Base-by-base conservation (phyloP, 1,284 basidiomycete genomes). In the Apiotrichum akiyoshidainum region DNA sequence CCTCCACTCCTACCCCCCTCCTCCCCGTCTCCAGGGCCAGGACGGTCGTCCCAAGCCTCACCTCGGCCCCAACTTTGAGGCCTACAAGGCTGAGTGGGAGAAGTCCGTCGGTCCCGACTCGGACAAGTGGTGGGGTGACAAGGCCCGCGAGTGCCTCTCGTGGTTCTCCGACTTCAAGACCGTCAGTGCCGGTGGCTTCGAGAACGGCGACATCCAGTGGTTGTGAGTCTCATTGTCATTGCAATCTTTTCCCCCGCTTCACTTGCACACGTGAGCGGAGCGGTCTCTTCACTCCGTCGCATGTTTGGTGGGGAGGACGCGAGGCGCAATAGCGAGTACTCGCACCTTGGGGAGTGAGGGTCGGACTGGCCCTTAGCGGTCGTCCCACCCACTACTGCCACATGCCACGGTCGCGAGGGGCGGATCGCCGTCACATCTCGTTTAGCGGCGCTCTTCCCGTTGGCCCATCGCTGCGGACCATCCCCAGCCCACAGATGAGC, bases 161-260 rank as follows among this genome's bases (percentile, higher is more conserved):
- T 99, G 95, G 94, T 87, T 93, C 75, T 84, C 87, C 35, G 90
- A 90, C 35, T 99, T 98, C 84, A 83, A 87, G 66, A 94, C 88
- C 31, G 92, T 98, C 57, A 81, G 87, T 66, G 82, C 89, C 11
- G 95, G 96, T 51, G 82, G 83, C 37, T 98, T 98, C 73, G 83
- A 85, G 71, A 84, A 84, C 31, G 95, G 94, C 39, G 92, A 98
- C 77, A 87, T 97, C 61, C 85, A 86, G 64, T 99, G 94, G 95
- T 99, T 99, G 77, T 78, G 66, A 73, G 76, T 77, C 37, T 41
- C 33, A 19, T 22, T 12, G n/a, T 45, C 37, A 16, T 37, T 16
- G 37, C 11, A 37, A 11, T 16, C 37, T 11, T 37, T 13, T 37
- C 37, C 11, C 37, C 11, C 37, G 37, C 37, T 37, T 10, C 12